Evolutionary conservation across 1,284 basidiomycete genomes (phyloP), one percentile per base, ranked within the genome.

Genomic region (Earliella scabrosa): DNA sequence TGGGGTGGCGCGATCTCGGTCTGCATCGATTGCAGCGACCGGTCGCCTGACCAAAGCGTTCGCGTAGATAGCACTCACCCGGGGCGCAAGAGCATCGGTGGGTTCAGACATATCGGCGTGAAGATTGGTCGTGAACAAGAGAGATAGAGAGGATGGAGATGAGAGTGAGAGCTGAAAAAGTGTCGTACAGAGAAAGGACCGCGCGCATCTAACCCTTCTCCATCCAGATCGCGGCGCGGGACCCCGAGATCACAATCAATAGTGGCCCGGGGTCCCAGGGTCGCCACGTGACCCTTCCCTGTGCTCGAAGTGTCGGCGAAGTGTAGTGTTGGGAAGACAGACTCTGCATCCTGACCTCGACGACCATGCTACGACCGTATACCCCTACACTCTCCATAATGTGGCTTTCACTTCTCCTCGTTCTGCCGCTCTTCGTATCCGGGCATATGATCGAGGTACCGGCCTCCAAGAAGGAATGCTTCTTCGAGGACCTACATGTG

Each of bases 401-500:
- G 61, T 73, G 66, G 60, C 63, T 83, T 49, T 68, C 75, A 14
- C 52, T 84, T 9, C 65, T 86, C 45, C 62, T 74, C 43, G 50
- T 82, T 20, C 59, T 80, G 46, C 77, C 81, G 5, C 60, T 71
- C 38, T 61, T 85, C 29, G 75, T 77, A 14, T 78, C 75, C 40
- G 82, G 85, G 1, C 88, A 92, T 72, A 81, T 89, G 71, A 85
- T 92, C 64, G 85, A 87, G 66, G 77, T 92, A 14, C 74, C 81
- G 18, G 90, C 95, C 21, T 88, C 88, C 34, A 85, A 85, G 68
- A 95, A 94, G 72, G 95, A 98, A 68, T 99, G 97, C 76, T 99
- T 97, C 82, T 98, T 97, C 71, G 97, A 99, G 77, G 94, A 97
- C 73, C 82, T 99, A 29, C 95, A 98, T 70, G 81, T 87, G 57